Evolutionary conservation across 208 protist species (phyloP).

Genomic region (Acanthamoeba sp.): DNA sequence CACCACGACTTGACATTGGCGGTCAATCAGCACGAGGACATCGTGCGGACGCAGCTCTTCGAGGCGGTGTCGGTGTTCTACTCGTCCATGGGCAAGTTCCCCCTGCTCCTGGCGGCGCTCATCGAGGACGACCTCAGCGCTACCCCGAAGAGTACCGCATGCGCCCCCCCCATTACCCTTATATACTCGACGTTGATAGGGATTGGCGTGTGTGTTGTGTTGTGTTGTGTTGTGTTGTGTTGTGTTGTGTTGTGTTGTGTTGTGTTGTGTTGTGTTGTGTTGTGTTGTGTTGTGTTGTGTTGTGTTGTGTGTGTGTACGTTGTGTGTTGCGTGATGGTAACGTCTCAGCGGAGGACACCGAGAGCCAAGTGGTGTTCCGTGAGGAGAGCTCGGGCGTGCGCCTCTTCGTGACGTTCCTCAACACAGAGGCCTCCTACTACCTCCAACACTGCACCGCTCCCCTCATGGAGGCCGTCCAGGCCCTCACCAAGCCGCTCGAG

Average conservation of each 20-base stretch:
- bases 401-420: constrained; percentile 45
- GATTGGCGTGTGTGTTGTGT: background rate
- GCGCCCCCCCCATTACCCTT: background rate
- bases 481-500: constrained; percentile 28
- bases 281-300: background rate
- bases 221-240: no score
- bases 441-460: constrained; percentile 24
- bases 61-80: constrained; percentile 37
- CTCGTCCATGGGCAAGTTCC: constrained; percentile 48
- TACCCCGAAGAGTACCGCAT: background rate
- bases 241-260: background rate
- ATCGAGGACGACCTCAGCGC: constrained; percentile 23
- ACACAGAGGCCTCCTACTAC: constrained; percentile 46
- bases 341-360: background rate
- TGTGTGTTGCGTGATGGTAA: background rate
- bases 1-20: background rate
- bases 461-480: background rate
- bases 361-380: constrained; percentile 25
- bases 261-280: no score
- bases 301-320: background rate
- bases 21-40: background rate
- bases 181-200: background rate
- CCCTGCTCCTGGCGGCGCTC: background rate
- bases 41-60: background rate
- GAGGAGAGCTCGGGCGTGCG: constrained; percentile 11